Base-by-base conservation (phyloP, 192 early-diverging fungal species). In the Nowakowskiella sp. region DNA sequence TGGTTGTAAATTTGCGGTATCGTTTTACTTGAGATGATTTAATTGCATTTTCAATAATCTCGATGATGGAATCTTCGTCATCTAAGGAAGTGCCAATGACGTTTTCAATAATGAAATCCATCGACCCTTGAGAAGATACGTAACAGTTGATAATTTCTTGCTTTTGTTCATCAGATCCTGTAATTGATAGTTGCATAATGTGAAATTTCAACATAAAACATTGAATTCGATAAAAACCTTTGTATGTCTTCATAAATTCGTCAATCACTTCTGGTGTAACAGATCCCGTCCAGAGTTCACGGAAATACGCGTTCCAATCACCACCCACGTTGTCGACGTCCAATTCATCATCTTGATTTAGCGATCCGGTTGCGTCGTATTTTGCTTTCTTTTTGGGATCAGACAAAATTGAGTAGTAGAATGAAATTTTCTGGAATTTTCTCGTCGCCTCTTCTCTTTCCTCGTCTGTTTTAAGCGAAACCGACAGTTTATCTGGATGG, bases 241-340 rank as follows among this genome's bases (percentile, higher is more conserved):
- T 77, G 70, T 94, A 94, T 22, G 68, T 70, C 30, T 67, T 64
- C 2, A 73, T 63, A 68, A 86, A 88, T 57, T 83, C 79, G 22
- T 76, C 82, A 55, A 92, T 89, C 4, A 80, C 82, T n/a, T 78
- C 62, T 6, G 81, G 77, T 31, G 70, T 82, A 4, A 91, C 85
- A 5, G 83, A 58, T 21, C 84, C 86, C 1, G 63, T 55, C 83
- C 82, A 90, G 36, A 92, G 68, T 36, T 84, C 77, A 30, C 80
- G 61, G 61, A 92, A 94, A 51, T 87, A 91, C 10, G 78, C 88
- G 56, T 83, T 78, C 89, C 88, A 91, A 50, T 80, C 78, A 49
- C 71, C 75, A n/a, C 70, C 79, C 22, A 64, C 64, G 13, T 75
- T 51, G 30, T 61, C 64, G 19, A 78, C 61, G 24, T 71, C 59